Base-by-base conservation (phyloP, 768 basidiomycete species). In the Kondoa subrosea region DNA sequence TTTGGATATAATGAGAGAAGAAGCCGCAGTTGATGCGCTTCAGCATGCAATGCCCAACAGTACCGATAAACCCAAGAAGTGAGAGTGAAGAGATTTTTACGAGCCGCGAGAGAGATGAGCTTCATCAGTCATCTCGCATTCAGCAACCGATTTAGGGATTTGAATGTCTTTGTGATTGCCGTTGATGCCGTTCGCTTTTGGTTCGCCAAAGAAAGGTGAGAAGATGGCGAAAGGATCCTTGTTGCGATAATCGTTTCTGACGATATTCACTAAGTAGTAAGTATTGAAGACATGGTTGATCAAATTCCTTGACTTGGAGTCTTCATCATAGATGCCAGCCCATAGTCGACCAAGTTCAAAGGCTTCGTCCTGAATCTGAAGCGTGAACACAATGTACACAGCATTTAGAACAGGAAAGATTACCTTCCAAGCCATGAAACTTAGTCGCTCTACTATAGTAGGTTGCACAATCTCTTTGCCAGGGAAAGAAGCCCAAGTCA, bases 401-500 rank as follows among this genome's bases (percentile, higher is more conserved):
- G 59, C 57, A n/a, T 29, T 50, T n/a, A 40, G 17, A 25, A 32
- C 4, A n/a, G 66, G 1, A 27, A 30, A 31, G 30, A 80, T 64
- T 62, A 89, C 91, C 86, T 91, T 95, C 93, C 92, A 96, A 0
- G 89, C 85, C 50, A 91, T 77, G 81, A 99, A 99, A 4, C 91
- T 93, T 72, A 89, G 86, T 63, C 82, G 83, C 74, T 96, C 95
- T 40, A 99, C 96, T 72, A 97, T 93, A 0, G 95, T 99, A 2
- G 93, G 89, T 75, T 96, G 93, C 1, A 86, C 83, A 59, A 99
- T 86, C 77, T 99, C 95, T 75, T 93, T 87, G 0, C 91, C 93
- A 0, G 93, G 91, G 77, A 97, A 99, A 3, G 96, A 86, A 68
- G 92, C 95, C 95, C 95, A 99, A 0, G 95, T 99, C 25, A 99